Conservation (phyloP, 768 basidiomycete genomes). For the Lactarius hengduanensis region DNA sequence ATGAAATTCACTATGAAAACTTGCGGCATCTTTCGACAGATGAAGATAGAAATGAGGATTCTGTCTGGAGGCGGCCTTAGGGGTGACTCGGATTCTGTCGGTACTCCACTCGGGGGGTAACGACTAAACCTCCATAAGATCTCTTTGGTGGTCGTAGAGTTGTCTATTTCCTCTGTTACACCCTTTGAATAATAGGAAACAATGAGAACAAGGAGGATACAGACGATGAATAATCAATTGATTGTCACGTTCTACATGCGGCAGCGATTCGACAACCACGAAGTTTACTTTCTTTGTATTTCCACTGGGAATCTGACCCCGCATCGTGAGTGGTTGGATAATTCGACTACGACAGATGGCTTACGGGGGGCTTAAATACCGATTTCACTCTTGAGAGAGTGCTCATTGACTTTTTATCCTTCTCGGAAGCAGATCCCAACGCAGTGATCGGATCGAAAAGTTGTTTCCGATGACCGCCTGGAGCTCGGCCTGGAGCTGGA, state of each 20-base stretch:
- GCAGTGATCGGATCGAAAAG: not conserved
- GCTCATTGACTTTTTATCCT: not conserved
- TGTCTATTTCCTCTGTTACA: not conserved
- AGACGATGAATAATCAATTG: not conserved
- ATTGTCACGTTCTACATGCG: not conserved
- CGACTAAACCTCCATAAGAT: not conserved
- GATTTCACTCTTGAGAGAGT: not conserved
- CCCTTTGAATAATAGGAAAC: not conserved
- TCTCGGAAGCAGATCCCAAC: not conserved
- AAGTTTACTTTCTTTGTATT: not conserved
- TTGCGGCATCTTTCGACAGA: not conserved
- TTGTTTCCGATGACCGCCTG: not conserved
- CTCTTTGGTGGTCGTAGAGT: not conserved
- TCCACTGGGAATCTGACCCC: not conserved
- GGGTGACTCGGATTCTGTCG: not conserved
- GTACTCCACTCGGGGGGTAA: not conserved
- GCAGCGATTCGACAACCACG: not conserved
- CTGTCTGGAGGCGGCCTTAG: not conserved
- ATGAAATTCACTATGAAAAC: not conserved
- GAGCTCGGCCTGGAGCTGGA: not conserved
- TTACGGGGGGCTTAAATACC: not conserved
- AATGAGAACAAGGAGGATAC: not conserved
- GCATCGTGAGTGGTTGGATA: not conserved
- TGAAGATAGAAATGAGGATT: conserved; percentile 1
- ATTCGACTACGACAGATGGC: not conserved